These are phyloP conservation scores for Decorospora gaudefroyi DNA, from an alignment of 2,329 filamentous ascomycete genomes.

Conservation along the genomic window DNA sequence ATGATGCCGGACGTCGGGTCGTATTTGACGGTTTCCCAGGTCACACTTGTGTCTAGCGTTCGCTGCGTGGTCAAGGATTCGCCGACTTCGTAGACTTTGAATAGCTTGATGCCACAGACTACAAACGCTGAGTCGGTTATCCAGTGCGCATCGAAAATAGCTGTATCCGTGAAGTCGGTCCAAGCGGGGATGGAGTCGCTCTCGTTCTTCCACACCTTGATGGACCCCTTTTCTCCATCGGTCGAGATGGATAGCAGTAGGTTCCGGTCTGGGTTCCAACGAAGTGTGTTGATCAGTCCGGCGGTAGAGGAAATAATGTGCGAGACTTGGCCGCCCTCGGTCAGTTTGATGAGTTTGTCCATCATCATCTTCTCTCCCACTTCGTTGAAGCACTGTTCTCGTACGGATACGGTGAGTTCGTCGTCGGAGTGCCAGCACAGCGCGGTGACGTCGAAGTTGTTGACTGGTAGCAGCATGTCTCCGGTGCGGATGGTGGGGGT, in stretches of 20 bases:
- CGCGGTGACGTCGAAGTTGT: slow-evolving; percentile 43
- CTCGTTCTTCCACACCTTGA: slow-evolving; percentile 47
- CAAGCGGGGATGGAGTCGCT: slow-evolving; percentile 48
- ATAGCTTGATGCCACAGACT: slow-evolving; percentile 50
- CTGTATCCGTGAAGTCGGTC: slow-evolving; percentile 49
- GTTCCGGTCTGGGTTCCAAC: slow-evolving; percentile 44
- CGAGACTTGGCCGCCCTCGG: slow-evolving; percentile 36
- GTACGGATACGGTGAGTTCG: slow-evolving; percentile 43
- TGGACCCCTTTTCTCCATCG: slow-evolving; percentile 47
- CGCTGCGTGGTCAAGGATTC: slow-evolving; percentile 35
- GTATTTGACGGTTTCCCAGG: slow-evolving; percentile 48
- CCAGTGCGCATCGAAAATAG: slow-evolving; percentile 53
- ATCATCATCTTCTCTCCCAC: slow-evolving; percentile 46
- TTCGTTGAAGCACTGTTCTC: slow-evolving; percentile 45
- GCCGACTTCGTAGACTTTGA: slow-evolving; percentile 47
- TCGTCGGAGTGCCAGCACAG: slow-evolving; percentile 44
- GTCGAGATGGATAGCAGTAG: slow-evolving; percentile 47
- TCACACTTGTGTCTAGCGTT: slow-evolving; percentile 39
- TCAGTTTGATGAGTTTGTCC: slow-evolving; percentile 45
- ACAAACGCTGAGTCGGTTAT: slow-evolving; percentile 51
- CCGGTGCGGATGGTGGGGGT: slow-evolving; percentile 20
- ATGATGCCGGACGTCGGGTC: slow-evolving; percentile 50
- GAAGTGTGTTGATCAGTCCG: slow-evolving; percentile 45
- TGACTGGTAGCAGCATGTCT: slow-evolving; percentile 37
- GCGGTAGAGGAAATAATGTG: slow-evolving; percentile 45